Evolutionary conservation across 2,329 filamentous ascomycete genomes (phyloP), one percentile per base, ranked within the genome.

Genomic region (Colletotrichum sp.): DNA sequence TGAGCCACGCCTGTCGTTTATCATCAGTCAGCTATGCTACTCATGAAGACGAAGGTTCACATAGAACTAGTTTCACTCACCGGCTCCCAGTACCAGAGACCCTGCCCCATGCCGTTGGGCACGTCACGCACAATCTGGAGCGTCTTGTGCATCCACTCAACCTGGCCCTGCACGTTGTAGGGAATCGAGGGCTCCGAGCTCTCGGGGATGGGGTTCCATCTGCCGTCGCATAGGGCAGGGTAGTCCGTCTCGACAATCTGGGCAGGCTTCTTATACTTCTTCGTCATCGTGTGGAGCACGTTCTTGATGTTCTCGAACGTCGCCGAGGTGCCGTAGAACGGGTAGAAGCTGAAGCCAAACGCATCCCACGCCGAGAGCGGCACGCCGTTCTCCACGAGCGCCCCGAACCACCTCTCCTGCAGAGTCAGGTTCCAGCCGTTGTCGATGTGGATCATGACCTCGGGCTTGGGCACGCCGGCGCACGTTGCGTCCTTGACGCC

Each of bases 391-490:
- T 73, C 70, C 15, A 73, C 63, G 15, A 76, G 73, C 30, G 73
- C 70, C 15, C 64, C 73, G 70, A 73, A 76, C 70, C 70, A 76
- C 15, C 73, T 44, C 59, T 76, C 73, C 49, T 76, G 73, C 27
- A 76, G 44, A 63, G 73, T 76, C 44, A 73, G 70, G 64, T 76
- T 76, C 73, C 73, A 76, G 27, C 73, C 73, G 64, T 76, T 76
- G 55, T 76, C 73, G 59, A 76, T 62, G 70, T 77, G 75, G 7
- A 77, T 29, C 71, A 77, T 77, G n/a, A 77, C 61, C 61, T 77
- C 61, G 12, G 75, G 75, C 71, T 77, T 75, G 80, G 81, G 67
- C 59, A 77, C 70, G 15, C 73, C 70, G 13, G 73, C 73, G 44
- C 73, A 69, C 5, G 63, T 69, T n/a, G 73, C 73, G 59, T 76